Percentiles rank a stretch among this genome's conserved stretches.
These are phyloP conservation scores for Geoglossum glabrum DNA, from an alignment of 495 filamentous ascomycete genomes.

Conservation along the genomic window DNA sequence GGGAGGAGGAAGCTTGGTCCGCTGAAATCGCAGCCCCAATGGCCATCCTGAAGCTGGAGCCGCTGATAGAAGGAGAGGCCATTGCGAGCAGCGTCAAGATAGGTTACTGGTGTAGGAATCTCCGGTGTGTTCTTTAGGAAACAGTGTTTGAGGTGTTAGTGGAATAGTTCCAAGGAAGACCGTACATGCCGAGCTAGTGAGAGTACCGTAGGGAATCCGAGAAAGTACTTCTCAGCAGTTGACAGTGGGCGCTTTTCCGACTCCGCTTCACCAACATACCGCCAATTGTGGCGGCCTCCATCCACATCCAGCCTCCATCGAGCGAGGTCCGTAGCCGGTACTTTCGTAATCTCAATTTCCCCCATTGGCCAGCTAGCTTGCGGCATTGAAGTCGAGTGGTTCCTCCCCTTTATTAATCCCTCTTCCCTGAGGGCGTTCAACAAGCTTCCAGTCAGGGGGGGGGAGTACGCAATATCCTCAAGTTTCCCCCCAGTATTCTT, in stretches of 20 bases:
- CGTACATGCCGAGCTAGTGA: background rate
- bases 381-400: too few species aligned
- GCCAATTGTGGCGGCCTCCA: background rate
- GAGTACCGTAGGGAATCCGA: background rate
- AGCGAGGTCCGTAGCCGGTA: background rate
- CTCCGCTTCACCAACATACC: background rate
- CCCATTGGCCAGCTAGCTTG: too few species aligned
- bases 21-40: background rate
- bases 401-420: too few species aligned
- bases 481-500: too few species aligned
- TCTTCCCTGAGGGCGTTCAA: too few species aligned
- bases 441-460: too few species aligned
- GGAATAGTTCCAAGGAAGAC: background rate
- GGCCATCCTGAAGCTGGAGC: background rate
- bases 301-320: background rate
- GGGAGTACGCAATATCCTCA: too few species aligned
- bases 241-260: background rate
- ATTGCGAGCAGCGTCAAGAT: background rate
- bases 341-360: too few species aligned
- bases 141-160: background rate
- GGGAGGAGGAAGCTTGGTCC: background rate
- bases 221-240: background rate
- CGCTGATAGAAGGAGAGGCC: background rate
- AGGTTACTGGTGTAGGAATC: background rate
- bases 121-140: background rate